Base-by-base conservation (phyloP, 176 grass and related monocot genomes). In the Aegilops sharonensis region DNA sequence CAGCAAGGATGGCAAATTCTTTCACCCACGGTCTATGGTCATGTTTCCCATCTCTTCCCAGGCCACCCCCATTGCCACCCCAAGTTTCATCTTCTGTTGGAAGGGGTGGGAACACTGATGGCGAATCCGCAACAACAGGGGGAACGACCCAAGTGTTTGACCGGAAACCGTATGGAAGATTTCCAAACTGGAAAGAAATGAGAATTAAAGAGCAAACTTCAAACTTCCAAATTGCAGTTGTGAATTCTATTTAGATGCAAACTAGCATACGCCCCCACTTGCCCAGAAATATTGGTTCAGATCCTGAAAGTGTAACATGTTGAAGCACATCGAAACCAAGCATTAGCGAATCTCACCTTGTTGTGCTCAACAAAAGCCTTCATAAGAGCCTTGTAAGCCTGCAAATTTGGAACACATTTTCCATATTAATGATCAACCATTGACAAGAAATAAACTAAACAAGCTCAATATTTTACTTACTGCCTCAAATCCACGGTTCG, bases 331-430 rank as follows among this genome's bases (percentile, higher is more conserved):
- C n/a, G 57, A 75, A 84, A 64, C 59, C 45, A 65, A 36, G 54
- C 64, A 81, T 56, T 56, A 77, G 61, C 5, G 17, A 90, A 78
- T n/a, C 63, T 52, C 81, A 98, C 97, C 97, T 95, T 98, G 80
- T 98, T 98, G 80, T 98, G 97, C 86, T 98, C 94, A 9, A 98
- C 29, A 71, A 98, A 98, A 81, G 94, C 90, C 91, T 95, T 98
- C 94, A 94, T 94, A 78, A 98, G 92, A 77, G 97, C 64, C 70
- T 91, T 98, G 85, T 98, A 98, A 83, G 97, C 97, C 97, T 98
- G 77, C 78, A 86, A 47, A 85, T 74, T 52, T 31, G 73, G 84
- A 64, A 62, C n/a, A 56, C 3, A 8, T 75, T 66, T 65, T 47
- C 78, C 72, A 80, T 75, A 31, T 68, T 8, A 84, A 87, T 81